Evolutionary conservation across 768 basidiomycete genomes (phyloP), one percentile per base, ranked within the genome.

Genomic region (Auricularia sp.): DNA sequence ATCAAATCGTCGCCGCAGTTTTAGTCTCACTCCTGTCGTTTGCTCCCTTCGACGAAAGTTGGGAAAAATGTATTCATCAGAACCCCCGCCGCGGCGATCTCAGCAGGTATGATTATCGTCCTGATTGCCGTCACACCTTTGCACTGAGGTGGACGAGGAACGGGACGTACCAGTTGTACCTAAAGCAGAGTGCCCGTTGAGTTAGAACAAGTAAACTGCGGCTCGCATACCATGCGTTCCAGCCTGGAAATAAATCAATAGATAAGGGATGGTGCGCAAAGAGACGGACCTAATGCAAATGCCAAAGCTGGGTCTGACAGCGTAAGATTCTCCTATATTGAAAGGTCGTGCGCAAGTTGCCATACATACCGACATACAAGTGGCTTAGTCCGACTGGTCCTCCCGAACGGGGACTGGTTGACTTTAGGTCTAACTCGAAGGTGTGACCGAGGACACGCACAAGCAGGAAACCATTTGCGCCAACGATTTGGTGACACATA

Each of bases 71-170:
- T 59, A 29, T 82, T 78, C 64, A 91, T 77, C 10, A 93, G 73
- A 61, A 91, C 80, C 14, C 83, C 80, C 8, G 87, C 84, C 1
- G 89, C 90, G 1, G 85, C 84, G 63, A 93, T 80, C 75, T 91
- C 89, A n/a, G 86, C 84, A 8, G 88, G 88, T 0, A 84, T 78
- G 1, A 86, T 80, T 62, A 87, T 84, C n/a, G 75, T 76, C 68
- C 71, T 73, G 65, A 44, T 29, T 29, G 29, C 29, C 29, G 29
- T 29, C 29, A 29, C 29, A 29, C 29, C 29, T 29, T 29, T 29
- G 29, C 29, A 29, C 29, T 29, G 29, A 29, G 2, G 29, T 3
- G 29, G 29, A 3, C 29, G 29, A 29, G 29, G 29, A 29, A 29
- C 29, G 29, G 29, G 29, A 21, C 47, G 18, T 51, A 51, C 47